Conservation (phyloP, 306 rosid species). For the Prosopis cineraria region DNA sequence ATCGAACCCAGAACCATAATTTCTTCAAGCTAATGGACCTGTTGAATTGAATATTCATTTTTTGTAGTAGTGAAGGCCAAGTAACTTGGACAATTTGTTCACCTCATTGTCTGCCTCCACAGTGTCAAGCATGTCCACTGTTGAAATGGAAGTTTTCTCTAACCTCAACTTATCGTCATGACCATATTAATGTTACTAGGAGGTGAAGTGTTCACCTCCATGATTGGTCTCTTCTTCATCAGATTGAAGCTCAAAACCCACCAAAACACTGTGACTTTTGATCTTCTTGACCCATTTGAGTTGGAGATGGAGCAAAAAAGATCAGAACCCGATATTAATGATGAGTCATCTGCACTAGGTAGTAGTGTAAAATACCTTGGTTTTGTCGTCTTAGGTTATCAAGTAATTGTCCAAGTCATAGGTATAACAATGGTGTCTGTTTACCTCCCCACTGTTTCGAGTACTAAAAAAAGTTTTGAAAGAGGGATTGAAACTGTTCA, state of each 20-base stretch:
- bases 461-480: conserved; percentile 38
- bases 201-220: conserved; percentile 62
- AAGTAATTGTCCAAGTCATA: conserved; percentile 32
- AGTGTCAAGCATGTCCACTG: conserved; percentile 67
- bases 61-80: too few species aligned
- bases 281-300: conserved; percentile 18
- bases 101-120: conserved; percentile 64
- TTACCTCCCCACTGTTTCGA: conserved; percentile 40
- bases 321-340: too few species aligned
- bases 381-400: conserved; percentile 47
- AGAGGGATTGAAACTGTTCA: conserved; percentile 39
- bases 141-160: conserved; percentile 69
- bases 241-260: conserved; percentile 42
- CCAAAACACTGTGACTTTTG: neutral
- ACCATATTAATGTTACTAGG: conserved; percentile 63
- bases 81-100: conserved; percentile 65
- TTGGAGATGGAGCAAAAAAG: neutral
- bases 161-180: conserved; percentile 50
- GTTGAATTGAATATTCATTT: too few species aligned
- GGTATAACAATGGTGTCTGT: conserved; percentile 40
- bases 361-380: conserved; percentile 46
- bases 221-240: conserved; percentile 48
- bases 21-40: neutral
- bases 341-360: too few species aligned
- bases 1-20: conserved; percentile 13